phyloP scores from a whole-genome alignment of 2,329 filamentous ascomycete species.

The Phialemoniopsis sp. region DNA sequence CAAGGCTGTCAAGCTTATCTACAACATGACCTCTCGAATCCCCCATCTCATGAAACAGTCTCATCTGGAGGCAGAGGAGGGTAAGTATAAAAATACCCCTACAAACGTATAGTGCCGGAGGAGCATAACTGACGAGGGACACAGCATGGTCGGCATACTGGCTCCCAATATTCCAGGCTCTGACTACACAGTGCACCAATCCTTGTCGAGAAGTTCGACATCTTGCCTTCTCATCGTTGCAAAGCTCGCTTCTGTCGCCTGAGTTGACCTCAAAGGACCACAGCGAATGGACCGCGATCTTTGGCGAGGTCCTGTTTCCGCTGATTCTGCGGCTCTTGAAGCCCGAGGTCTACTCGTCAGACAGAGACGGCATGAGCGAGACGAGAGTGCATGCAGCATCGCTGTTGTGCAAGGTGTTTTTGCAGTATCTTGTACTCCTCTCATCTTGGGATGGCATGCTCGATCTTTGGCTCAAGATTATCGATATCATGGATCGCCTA shows the following conservation, averaged over 20 bases:
- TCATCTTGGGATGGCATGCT: constrained; percentile 85
- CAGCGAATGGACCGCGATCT: constrained; percentile 92
- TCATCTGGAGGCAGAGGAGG: constrained; percentile 82
- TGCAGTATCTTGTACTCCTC: constrained; percentile 85
- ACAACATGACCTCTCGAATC: constrained; percentile 75
- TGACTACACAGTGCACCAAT: constrained; percentile 89
- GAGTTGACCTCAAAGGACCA: constrained; percentile 80
- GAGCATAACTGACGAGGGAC: constrained; percentile 16
- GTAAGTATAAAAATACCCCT: constrained; percentile 34
- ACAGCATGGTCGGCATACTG: constrained; percentile 97
- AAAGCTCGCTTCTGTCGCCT: constrained; percentile 79
- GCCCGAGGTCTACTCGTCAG: constrained; percentile 89
- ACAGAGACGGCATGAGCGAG: constrained; percentile 91
- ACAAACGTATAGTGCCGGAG: neutral
- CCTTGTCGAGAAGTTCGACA: constrained; percentile 90
- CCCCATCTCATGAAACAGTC: constrained; percentile 88
- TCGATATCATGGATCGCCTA: constrained; percentile 91
- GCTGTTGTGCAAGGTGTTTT: constrained; percentile 88
- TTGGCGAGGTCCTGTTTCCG: constrained; percentile 89
- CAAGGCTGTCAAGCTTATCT: constrained; percentile 77
- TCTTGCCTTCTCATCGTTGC: constrained; percentile 79
- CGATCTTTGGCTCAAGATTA: constrained; percentile 85
- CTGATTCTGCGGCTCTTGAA: constrained; percentile 83
- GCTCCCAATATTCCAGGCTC: constrained; percentile 86
- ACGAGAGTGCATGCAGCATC: constrained; percentile 89